Conservation (phyloP, 2,329 filamentous ascomycete species). For the Fusarium nematophilum region DNA sequence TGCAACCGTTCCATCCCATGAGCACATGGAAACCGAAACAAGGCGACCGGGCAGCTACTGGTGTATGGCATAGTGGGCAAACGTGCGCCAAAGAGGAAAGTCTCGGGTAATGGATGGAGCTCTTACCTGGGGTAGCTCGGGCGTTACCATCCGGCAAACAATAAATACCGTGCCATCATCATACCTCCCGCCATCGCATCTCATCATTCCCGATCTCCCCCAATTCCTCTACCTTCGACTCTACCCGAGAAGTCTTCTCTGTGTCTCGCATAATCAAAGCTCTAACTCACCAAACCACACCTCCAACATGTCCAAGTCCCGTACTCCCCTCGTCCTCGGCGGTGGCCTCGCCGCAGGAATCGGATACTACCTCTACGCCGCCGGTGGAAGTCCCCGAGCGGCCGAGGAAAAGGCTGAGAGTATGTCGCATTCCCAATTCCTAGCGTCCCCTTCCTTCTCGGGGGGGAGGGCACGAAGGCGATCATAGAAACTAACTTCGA, state of each 20-base stretch:
- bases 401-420: slow-evolving; percentile 91
- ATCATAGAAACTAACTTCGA: slow-evolving; percentile 26
- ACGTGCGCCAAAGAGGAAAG: background rate
- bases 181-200: slow-evolving; percentile 11
- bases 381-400: slow-evolving; percentile 82
- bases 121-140: background rate
- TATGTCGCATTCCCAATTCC: slow-evolving; percentile 56
- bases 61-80: slow-evolving; percentile 5
- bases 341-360: slow-evolving; percentile 73
- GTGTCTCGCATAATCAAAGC: background rate
- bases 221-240: slow-evolving; percentile 3
- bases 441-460: background rate
- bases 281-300: slow-evolving; percentile 1
- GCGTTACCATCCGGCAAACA: background rate
- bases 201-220: slow-evolving; percentile 5
- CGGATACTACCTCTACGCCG: slow-evolving; percentile 92
- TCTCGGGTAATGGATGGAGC: slow-evolving; percentile 5
- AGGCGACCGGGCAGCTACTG: slow-evolving; percentile 15
- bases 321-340: slow-evolving; percentile 65
- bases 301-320: slow-evolving; percentile 55
- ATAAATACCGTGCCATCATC: slow-evolving; percentile 38
- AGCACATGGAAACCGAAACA: slow-evolving; percentile 34
- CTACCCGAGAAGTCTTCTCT: background rate
- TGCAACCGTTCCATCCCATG: slow-evolving; percentile 36
- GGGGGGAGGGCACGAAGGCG: background rate